Evolutionary conservation across 2,329 filamentous ascomycete genomes (phyloP).

Genomic region (Fusarium oligoseptatum): DNA sequence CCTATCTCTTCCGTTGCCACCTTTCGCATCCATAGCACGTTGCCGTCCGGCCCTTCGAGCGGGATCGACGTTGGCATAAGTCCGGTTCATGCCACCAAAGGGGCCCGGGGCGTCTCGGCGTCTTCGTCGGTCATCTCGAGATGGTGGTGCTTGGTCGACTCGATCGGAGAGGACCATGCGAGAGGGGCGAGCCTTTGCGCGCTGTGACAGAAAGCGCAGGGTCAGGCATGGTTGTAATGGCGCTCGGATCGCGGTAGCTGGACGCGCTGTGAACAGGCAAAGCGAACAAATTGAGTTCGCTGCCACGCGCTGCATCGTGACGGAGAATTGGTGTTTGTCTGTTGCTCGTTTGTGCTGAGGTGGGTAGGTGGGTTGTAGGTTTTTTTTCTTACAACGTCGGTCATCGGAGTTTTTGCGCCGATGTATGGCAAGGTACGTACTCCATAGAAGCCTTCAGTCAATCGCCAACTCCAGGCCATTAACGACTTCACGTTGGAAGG

Average conservation of each 20-base stretch:
- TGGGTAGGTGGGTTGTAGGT: neutral
- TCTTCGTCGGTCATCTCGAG: conserved; percentile 51
- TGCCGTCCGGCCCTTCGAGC: conserved; percentile 36
- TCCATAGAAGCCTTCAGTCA: too few relatives aligned
- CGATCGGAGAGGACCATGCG: conserved; percentile 71
- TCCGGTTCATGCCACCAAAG: conserved; percentile 70
- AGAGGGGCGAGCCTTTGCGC: conserved; percentile 58
- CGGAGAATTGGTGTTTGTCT: neutral
- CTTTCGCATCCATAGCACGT: conserved; percentile 28
- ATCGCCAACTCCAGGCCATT: neutral
- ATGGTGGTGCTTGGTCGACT: conserved; percentile 59
- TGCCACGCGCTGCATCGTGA: conserved; percentile 42
- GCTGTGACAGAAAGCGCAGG: conserved; percentile 54
- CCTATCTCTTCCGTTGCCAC: conserved; percentile 46
- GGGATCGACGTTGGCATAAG: conserved; percentile 57
- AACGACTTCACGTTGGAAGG: neutral
- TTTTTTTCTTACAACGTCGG: conserved; percentile 33
- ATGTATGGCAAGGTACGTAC: conserved; percentile 11
- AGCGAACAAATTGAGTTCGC: conserved; percentile 44
- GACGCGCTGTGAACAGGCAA: conserved; percentile 35
- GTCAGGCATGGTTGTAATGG: conserved; percentile 50
- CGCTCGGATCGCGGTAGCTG: conserved; percentile 21
- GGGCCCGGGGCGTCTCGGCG: conserved; percentile 61
- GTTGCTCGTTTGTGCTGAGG: neutral
- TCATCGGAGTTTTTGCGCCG: conserved; percentile 40